A percentile compares a stretch with the other conserved stretches of the same genome.
phyloP scores from a whole-genome alignment of 768 basidiomycete species.

The Dioszegia hungarica region DNA sequence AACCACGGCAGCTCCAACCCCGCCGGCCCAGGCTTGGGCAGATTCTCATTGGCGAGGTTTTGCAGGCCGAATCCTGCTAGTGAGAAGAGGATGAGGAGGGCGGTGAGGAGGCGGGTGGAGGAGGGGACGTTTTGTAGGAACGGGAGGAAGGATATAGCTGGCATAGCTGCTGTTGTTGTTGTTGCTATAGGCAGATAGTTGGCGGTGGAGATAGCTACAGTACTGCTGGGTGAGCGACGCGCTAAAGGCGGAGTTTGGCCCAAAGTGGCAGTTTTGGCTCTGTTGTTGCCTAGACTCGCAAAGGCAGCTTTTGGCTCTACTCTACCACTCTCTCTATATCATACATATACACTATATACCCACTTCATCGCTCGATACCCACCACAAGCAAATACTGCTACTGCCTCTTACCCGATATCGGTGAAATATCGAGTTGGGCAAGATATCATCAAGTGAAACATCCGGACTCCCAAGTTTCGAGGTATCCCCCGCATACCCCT shows the following conservation, averaged over 20 bases:
- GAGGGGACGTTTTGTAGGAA: constrained; percentile 47
- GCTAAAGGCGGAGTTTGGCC: no score
- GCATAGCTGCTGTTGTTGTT: constrained; percentile 21
- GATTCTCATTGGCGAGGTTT: constrained; percentile 1
- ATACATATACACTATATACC: neutral
- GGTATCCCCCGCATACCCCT: neutral
- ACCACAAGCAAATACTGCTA: no score
- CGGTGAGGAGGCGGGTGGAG: constrained; percentile 38
- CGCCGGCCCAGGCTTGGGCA: neutral
- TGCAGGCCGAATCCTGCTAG: constrained; percentile 18
- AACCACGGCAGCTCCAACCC: constrained; percentile 58
- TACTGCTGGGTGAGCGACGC: no score
- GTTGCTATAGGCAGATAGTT: neutral
- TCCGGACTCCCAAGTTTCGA: neutral
- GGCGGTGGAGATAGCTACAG: neutral
- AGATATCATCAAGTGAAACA: neutral
- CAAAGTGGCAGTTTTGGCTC: constrained; percentile 7
- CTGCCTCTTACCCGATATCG: no score
- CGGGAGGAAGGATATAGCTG: constrained; percentile 46
- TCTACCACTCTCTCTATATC: neutral
- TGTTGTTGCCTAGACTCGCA: neutral
- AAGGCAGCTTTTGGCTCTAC: neutral
- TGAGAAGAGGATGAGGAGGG: constrained; percentile 27
- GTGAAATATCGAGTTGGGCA: no score
- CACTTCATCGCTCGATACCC: no score